Percentiles rank a stretch among this genome's conserved stretches.
phyloP scores from a whole-genome alignment of 2,329 filamentous ascomycete genomes.

The Xylariaceae sp. region DNA sequence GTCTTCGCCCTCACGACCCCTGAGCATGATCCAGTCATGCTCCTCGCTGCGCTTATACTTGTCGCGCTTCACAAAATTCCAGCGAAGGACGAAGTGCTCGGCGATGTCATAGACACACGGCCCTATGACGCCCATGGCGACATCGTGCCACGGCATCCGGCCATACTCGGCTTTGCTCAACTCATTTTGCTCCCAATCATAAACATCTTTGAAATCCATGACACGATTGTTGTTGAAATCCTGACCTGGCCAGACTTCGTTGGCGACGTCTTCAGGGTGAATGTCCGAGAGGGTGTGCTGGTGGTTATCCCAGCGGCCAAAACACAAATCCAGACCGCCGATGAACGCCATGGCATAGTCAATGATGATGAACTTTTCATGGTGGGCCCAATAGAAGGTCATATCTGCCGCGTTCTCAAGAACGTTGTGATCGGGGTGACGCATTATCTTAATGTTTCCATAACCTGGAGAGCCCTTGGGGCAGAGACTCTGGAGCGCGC shows the following conservation, averaged over 20 bases:
- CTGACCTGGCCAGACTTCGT: slow-evolving; percentile 90
- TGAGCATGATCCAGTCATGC: slow-evolving; percentile 80
- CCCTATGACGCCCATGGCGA: slow-evolving; percentile 84
- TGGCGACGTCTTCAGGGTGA: slow-evolving; percentile 73
- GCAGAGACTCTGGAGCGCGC: slow-evolving; percentile 72
- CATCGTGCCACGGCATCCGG: slow-evolving; percentile 98
- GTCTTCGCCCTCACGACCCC: slow-evolving; percentile 68
- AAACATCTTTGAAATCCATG: slow-evolving; percentile 88
- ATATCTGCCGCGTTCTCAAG: slow-evolving; percentile 91
- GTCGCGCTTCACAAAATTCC: slow-evolving; percentile 96
- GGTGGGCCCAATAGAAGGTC: slow-evolving; percentile 97
- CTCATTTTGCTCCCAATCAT: slow-evolving; percentile 91
- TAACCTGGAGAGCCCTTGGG: slow-evolving; percentile 75
- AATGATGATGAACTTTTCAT: slow-evolving; percentile 95
- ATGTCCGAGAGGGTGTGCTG: slow-evolving; percentile 84
- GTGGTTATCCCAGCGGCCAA: slow-evolving; percentile 85
- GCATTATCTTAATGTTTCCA: slow-evolving; percentile 83
- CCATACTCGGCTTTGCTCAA: slow-evolving; percentile 86
- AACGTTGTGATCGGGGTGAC: slow-evolving; percentile 92
- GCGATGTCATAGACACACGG: slow-evolving; percentile 90
- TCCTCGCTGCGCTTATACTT: slow-evolving; percentile 88
- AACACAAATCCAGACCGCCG: slow-evolving; percentile 90
- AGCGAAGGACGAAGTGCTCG: slow-evolving; percentile 88
- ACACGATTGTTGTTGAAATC: slow-evolving; percentile 98
- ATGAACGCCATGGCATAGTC: slow-evolving; percentile 90